Evolutionary conservation across 805 yeast species (phyloP).

Genomic region (Hanseniaspora clermontiae): DNA sequence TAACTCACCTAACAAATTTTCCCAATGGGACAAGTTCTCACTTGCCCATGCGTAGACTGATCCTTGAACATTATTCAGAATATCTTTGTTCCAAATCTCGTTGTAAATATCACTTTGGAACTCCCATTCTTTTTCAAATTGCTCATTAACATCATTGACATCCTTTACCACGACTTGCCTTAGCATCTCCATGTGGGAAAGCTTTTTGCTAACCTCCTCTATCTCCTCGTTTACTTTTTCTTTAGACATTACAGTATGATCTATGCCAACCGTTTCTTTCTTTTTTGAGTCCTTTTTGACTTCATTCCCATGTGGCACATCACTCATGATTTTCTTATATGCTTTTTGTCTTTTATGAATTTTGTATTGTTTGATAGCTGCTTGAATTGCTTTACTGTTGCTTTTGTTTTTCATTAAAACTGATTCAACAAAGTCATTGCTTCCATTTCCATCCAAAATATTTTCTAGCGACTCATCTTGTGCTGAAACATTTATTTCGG

Average conservation of each 20-base stretch:
- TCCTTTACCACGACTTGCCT: neutral
- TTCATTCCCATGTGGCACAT: conserved; percentile 23
- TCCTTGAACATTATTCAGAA: neutral
- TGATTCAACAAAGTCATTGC: conserved; percentile 5
- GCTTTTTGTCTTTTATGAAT: neutral
- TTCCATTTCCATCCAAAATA: conserved; percentile 15
- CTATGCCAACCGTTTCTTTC: conserved; percentile 8
- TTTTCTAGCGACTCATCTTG: conserved; percentile 24
- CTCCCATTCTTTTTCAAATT: conserved; percentile 1
- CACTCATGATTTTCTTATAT: neutral
- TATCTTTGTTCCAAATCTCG: conserved; percentile 1
- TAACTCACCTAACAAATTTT: neutral
- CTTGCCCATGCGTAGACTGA: conserved; percentile 4
- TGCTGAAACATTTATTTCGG: conserved; percentile 3
- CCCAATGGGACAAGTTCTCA: conserved; percentile 3
- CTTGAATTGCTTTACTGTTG: conserved; percentile 8
- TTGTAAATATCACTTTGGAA: neutral
- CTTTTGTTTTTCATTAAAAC: conserved; percentile 6
- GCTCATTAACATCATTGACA: neutral
- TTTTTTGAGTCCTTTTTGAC: conserved; percentile 28
- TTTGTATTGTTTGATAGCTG: conserved; percentile 5
- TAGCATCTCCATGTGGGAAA: neutral
- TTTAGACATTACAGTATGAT: conserved; percentile 15
- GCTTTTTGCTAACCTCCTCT: neutral
- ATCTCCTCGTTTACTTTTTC: neutral